Evolutionary conservation across 305 asterid genomes (phyloP).

Genomic region (Fraxinus ornus): DNA sequence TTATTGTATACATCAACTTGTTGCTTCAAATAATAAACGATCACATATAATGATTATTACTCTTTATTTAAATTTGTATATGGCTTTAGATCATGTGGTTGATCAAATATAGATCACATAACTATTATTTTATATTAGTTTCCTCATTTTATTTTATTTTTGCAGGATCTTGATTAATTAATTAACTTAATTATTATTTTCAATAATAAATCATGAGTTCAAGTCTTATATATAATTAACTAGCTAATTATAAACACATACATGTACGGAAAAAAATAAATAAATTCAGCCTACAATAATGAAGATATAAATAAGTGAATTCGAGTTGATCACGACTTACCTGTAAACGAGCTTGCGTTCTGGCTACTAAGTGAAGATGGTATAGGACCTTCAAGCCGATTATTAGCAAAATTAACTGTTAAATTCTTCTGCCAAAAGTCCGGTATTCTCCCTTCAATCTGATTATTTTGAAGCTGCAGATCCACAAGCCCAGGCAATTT

Average conservation of each 20-base stretch:
- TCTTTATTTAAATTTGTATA: no score
- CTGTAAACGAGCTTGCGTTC: slow-evolving; percentile 44
- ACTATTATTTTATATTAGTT: not conserved
- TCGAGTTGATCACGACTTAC: slow-evolving; percentile 27
- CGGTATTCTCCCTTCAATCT: slow-evolving; percentile 56
- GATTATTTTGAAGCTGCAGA: slow-evolving; percentile 56
- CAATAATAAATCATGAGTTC: not conserved
- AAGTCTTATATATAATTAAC: not conserved
- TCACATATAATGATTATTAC: no score
- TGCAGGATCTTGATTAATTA: not conserved
- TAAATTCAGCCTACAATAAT: not conserved
- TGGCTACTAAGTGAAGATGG: slow-evolving; percentile 41
- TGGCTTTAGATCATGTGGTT: no score
- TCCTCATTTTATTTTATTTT: not conserved
- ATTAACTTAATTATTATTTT: not conserved
- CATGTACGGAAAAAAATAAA: not conserved
- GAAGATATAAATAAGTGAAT: not conserved
- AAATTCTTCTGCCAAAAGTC: slow-evolving; percentile 53
- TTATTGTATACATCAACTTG: no score
- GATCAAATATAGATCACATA: not conserved
- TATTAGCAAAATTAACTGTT: slow-evolving; percentile 44
- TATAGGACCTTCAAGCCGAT: slow-evolving; percentile 54
- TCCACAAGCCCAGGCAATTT: slow-evolving; percentile 40
- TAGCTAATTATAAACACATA: not conserved
- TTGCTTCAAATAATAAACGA: no score